phyloP scores from a whole-genome alignment of 2,329 filamentous ascomycete genomes.

The Verticillium dahliae region DNA sequence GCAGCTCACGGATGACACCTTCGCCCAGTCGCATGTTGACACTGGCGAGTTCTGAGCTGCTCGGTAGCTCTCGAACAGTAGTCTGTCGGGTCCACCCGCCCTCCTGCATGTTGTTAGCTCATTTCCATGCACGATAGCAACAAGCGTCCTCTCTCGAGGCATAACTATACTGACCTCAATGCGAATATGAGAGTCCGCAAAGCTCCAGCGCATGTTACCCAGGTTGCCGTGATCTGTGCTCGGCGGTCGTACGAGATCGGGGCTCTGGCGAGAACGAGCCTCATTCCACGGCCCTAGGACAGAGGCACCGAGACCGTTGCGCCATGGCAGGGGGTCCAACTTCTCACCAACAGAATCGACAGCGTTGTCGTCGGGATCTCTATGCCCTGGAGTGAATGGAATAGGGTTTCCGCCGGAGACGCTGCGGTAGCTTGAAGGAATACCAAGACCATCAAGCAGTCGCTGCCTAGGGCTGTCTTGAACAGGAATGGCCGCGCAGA shows the following conservation, averaged over 20 bases:
- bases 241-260: constrained; percentile 65
- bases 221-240: constrained; percentile 67
- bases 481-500: constrained; percentile 8
- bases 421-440: constrained; percentile 35
- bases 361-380: constrained; percentile 56
- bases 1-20: constrained; percentile 68
- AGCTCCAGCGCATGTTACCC: constrained; percentile 67
- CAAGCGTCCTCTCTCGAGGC: background rate
- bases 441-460: constrained; percentile 39
- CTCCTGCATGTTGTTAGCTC: constrained; percentile 37
- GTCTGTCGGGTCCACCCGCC: constrained; percentile 74
- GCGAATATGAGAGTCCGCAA: constrained; percentile 56
- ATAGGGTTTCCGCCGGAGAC: constrained; percentile 11
- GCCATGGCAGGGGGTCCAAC: constrained; percentile 57
- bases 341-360: constrained; percentile 53
- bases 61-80: constrained; percentile 57
- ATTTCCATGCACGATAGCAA: background rate
- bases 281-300: constrained; percentile 65
- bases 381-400: constrained; percentile 40
- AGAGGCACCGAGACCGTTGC: constrained; percentile 57
- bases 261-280: constrained; percentile 61
- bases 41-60: constrained; percentile 62
- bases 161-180: constrained; percentile 43
- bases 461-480: constrained; percentile 50
- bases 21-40: constrained; percentile 73